Evolutionary conservation across 2,329 filamentous ascomycete genomes (phyloP).

Genomic region (Neofusicoccum umdonicola): DNA sequence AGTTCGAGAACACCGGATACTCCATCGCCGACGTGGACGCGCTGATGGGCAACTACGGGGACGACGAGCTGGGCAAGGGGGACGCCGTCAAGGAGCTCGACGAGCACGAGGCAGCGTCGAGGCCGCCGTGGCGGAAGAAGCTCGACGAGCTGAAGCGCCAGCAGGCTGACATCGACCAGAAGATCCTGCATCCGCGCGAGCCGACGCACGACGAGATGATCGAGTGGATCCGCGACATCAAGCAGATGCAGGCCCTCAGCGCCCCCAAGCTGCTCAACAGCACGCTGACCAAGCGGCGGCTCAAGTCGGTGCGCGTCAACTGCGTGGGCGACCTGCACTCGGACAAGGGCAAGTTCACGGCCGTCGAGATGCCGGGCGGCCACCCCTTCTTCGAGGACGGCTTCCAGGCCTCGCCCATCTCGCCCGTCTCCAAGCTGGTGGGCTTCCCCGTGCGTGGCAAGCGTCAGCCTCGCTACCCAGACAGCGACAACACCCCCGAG

Average conservation of each 20-base stretch:
- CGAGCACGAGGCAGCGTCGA: not conserved
- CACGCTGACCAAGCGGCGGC: not conserved
- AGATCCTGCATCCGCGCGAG: not conserved
- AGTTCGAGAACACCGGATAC: not conserved
- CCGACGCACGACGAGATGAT: not conserved
- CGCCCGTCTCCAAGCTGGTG: conserved; percentile 3
- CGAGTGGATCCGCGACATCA: not conserved
- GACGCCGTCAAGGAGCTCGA: not conserved
- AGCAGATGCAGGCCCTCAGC: not conserved
- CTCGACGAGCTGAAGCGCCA: not conserved
- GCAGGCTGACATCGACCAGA: not conserved
- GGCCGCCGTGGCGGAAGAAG: not conserved
- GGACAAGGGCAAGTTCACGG: not conserved
- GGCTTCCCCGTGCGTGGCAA: not conserved
- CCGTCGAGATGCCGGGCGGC: not conserved
- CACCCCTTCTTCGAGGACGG: conserved; percentile 1
- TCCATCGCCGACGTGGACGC: not conserved
- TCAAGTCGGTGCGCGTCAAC: conserved; percentile 1
- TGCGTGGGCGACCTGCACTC: not conserved
- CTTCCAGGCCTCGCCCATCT: not conserved
- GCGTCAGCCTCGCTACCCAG: not conserved
- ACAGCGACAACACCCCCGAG: not conserved
- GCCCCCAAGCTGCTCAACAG: not conserved
- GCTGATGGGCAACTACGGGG: not conserved
- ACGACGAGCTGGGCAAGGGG: not conserved